Base-by-base conservation (phyloP, 129 eudicot genomes). In the Ambrosia trifida region DNA sequence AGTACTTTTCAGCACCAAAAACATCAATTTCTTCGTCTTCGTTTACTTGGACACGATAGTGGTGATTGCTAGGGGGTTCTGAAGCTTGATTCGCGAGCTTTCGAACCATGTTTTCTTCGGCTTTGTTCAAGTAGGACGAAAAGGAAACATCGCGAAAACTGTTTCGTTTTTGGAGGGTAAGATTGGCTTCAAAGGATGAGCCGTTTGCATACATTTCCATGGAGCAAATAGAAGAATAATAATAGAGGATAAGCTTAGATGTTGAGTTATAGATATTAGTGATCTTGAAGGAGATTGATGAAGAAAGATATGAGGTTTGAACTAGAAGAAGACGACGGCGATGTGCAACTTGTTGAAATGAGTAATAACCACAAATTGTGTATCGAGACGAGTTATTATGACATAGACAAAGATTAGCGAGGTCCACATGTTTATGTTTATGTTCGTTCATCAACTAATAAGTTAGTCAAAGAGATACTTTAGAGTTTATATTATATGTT, bases 1-100 rank as follows among this genome's bases (percentile, higher is more conserved):
- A 93, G 81, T 93, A 93, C 79, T 82, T 93, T 56, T 89, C 92
- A 0, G 98, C 98, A 77, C 87, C 79, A 51, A 93, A 93, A 10
- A 93, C 85, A 11, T 74, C 95, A 4, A 93, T 85, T 73, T 93
- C 98, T 80, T 50, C 78, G 17, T 88, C 88, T 14, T 83, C 84
- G 24, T 67, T 67, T 11, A 78, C 38, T 79, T 84, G 84, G 7
- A 38, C 64, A 62, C 71, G 75, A 49, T 49, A 53, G 50, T 54
- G 31, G 1, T 69, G 86, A 14, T 78, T 70, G 1, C 65, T 56
- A 46, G 80, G 53, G 65, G 35, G 28, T 6, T 77, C 52, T 5
- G 70, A 60, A 53, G 77, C 60, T 47, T 73, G 75, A 12, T 3
- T 73, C 0, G 77, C 18, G 9, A 82, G 79, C 11, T 72, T 59